Base-by-base conservation (phyloP, 1,284 basidiomycete genomes). In the Puccinia polysora region DNA sequence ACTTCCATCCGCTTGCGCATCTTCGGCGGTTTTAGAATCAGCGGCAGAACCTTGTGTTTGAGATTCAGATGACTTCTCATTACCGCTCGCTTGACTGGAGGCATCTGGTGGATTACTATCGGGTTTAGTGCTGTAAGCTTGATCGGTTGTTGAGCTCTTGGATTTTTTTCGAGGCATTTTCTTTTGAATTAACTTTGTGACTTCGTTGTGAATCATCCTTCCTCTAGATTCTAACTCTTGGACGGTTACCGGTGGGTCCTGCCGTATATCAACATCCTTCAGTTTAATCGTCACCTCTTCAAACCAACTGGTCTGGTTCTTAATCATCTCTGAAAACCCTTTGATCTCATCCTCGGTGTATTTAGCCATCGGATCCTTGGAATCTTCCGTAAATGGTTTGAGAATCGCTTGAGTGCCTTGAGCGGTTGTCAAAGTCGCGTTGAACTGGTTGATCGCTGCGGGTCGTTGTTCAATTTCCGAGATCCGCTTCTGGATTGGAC, bases 401-500 rank as follows among this genome's bases (percentile, higher is more conserved):
- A 92, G 88, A 53, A 53, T 25, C 0, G 83, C 81, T 45, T 96
- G 83, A 85, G 97, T 97, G 23, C 88, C 79, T 14, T 88, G 85
- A 2, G 88, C 81, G 6, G 82, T 79, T 32, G 78, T 77, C 76
- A 85, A 81, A 7, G 83, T 83, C 84, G 88, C 81, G 86, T 90
- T 78, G 86, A 88, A 76, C 83, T 87, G 79, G 81, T 85, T 74
- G 52, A 84, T 77, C 0, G 83, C 81, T 83, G 88, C 84, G 84
- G 89, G 76, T 4, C 85, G 82, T 20, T 86, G 85, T 76, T 88
- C 86, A 68, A 88, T 88, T 81, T 98, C 93, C 78, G 86, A 85
- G 81, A 94, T 90, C 12, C 96, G 88, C 77, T 87, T 85, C 53
- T 90, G 84, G 73, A 97, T 87, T 1, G 91, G 90, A 55, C 84